A percentile compares a stretch with the other conserved stretches of the same genome.
phyloP scores from a whole-genome alignment of 2,329 filamentous ascomycete genomes.

The Aspergillus sp. region DNA sequence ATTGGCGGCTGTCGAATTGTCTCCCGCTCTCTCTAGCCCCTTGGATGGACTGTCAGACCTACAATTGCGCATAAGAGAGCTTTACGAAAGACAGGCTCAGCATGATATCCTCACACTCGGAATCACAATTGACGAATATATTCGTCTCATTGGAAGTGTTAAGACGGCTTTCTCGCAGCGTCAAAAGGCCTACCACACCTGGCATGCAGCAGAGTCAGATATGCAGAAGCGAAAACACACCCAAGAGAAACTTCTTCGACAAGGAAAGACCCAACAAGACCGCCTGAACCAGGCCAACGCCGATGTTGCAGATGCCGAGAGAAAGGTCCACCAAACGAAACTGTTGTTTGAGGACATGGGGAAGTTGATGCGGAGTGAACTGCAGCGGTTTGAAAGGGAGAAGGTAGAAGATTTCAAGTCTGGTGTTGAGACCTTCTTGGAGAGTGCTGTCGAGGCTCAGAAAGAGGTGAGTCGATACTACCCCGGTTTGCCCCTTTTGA shows the following conservation, averaged over 20 bases:
- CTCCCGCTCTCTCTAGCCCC: constrained; percentile 79
- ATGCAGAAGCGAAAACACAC: constrained; percentile 81
- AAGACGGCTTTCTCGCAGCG: constrained; percentile 90
- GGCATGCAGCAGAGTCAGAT: constrained; percentile 87
- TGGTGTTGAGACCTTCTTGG: constrained; percentile 93
- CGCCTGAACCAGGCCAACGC: constrained; percentile 86
- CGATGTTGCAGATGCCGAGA: constrained; percentile 91
- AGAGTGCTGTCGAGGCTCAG: constrained; percentile 95
- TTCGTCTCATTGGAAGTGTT: constrained; percentile 88
- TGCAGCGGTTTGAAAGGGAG: constrained; percentile 91
- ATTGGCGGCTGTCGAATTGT: constrained; percentile 87
- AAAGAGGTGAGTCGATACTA: constrained; percentile 70
- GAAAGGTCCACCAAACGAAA: constrained; percentile 83
- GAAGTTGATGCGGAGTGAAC: constrained; percentile 79
- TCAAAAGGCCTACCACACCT: constrained; percentile 92
- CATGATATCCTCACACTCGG: constrained; percentile 94
- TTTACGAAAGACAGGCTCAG: constrained; percentile 94
- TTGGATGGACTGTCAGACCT: constrained; percentile 89
- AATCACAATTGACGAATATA: constrained; percentile 97
- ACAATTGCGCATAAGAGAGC: constrained; percentile 86
- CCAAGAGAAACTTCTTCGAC: constrained; percentile 91
- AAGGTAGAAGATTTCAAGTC: constrained; percentile 99
- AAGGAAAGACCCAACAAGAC: constrained; percentile 94
- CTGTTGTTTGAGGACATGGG: constrained; percentile 97
- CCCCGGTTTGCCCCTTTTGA: constrained; percentile 6